Evolutionary conservation across 345 rosid genomes (phyloP), one percentile per base, ranked within the genome.

Genomic region (Syzygium jambos): DNA sequence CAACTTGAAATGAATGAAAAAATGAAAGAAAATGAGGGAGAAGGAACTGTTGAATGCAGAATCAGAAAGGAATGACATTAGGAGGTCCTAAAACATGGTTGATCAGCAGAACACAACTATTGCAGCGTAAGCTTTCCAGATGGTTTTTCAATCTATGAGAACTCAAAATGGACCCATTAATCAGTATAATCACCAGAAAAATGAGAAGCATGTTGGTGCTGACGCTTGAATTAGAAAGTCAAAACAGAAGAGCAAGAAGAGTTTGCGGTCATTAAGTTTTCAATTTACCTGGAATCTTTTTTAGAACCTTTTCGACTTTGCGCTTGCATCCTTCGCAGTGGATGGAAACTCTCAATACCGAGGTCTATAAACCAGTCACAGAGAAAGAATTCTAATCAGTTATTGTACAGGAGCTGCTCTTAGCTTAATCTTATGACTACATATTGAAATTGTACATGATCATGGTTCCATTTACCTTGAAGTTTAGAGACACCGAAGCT

Each of bases 271-370:
- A 63, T 43, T 14, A 30, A 83, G 27, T 21, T 34, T 4, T 25
- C 34, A 41, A 23, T 57, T 84, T 54, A 89, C 90, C 90, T 65
- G 15, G 7, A 65, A 73, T 89, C 73, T 56, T 84, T 27, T 9
- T 57, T 3, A 89, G 65, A 78, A 89, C 73, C 85, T 89, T 89
- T 5, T 61, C 51, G 85, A 89, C 90, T 73, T 89, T 89, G 46
- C 84, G 87, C 86, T 86, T 84, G 88, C 88, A 89, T 16, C 43
- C 90, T 89, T 89, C 86, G 11, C 90, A 89, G 88, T 89, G 90
- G 43, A 86, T 68, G n/a, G 90, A 86, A 77, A 86, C 90, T 85
- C 77, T 89, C 38, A 89, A 63, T 14, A 77, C 86, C 78, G 88
- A 49, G 41, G 85, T 86, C 90, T 89, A 88, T 65, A 73, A n/a